Base-by-base conservation (phyloP, 2,329 filamentous ascomycete species). In the Alternaria dauci region DNA sequence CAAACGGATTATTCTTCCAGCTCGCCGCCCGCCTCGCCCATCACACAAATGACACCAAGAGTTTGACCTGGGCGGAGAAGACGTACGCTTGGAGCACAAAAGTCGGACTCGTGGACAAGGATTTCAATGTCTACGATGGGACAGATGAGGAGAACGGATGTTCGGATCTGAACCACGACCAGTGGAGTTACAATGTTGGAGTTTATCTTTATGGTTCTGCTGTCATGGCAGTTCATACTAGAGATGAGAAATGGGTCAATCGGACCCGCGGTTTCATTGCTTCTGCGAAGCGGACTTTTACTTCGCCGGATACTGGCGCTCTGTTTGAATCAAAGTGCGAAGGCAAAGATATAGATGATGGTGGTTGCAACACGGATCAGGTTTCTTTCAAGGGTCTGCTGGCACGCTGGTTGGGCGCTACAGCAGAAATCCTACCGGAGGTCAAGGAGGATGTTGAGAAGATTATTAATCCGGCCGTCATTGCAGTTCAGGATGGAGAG, bases 1-100 rank as follows among this genome's bases (percentile, higher is more conserved):
- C 89, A 57, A 94, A 94, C 75, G 91, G 91, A 18, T 87, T 88
- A 5, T 88, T 96, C 76, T 93, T 95, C 79, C 90, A 94, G 75
- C 84, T 96, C 34, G 89, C 90, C 1, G 91, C 92, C 0, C 88
- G 91, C 7, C 83, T 94, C 11, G 90, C 88, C 5, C 85, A 88
- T 43, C 86, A 85, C 47, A 91, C 88, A 0, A 85, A 85, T 9
- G 88, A 90, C 69, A 76, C 83, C 1, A 70, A 73, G 5, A 68
- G 70, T 8, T 47, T 61, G 18, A 82, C 88, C 2, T 92, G 89
- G 89, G 90, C 89, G 1, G 76, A 84, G 47, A 87, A 85, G 66
- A 78, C 86, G 9, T 91, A 89, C 85, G 83, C 85, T 52, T 88
- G 81, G 79, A 78, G 81, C 26, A 61, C 65, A 0, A 69, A 68